Conservation (phyloP, 805 yeast genomes). For the Sungouiella thailandica region DNA sequence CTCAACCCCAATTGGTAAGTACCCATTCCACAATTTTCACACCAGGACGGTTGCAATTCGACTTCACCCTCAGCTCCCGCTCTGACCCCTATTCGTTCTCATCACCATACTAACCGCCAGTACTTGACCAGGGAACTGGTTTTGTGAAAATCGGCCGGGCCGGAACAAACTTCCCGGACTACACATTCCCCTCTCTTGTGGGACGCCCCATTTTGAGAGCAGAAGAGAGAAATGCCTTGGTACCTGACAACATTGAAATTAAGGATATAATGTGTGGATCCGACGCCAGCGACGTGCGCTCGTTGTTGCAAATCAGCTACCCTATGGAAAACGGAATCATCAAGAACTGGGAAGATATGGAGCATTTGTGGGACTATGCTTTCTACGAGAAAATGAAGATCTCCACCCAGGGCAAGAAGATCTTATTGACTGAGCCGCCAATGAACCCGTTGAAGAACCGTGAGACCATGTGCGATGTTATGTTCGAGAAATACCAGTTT, state of each 20-base stretch:
- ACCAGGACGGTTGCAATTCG: too few species aligned
- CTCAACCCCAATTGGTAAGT: slow-evolving; percentile 18
- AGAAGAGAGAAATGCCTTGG: slow-evolving; percentile 67
- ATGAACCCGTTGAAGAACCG: slow-evolving; percentile 92
- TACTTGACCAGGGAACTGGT: slow-evolving; percentile 98
- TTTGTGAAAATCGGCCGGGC: slow-evolving; percentile 96
- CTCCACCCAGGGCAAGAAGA: slow-evolving; percentile 68
- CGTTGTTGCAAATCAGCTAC: slow-evolving; percentile 86
- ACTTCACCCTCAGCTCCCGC: background rate
- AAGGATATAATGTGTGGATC: slow-evolving; percentile 97
- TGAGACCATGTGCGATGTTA: slow-evolving; percentile 85
- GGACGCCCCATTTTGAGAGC: slow-evolving; percentile 97
- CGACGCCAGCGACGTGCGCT: slow-evolving; percentile 88
- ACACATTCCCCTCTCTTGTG: slow-evolving; percentile 94
- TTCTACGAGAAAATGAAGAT: slow-evolving; percentile 86
- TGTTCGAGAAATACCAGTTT: slow-evolving; percentile 87
- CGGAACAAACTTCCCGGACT: slow-evolving; percentile 95
- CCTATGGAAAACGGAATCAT: slow-evolving; percentile 99
- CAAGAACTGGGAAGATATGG: slow-evolving; percentile 97
- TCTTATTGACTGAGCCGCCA: slow-evolving; percentile 94
- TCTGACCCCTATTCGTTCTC: background rate
- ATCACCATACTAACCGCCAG: slow-evolving; percentile 32
- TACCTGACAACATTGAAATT: slow-evolving; percentile 63
- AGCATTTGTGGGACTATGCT: slow-evolving; percentile 95
- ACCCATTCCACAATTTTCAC: background rate